Evolutionary conservation across 2,329 filamentous ascomycete species (phyloP), one percentile per base, ranked within the genome.

Genomic region (Tolypocladium pustulatum): DNA sequence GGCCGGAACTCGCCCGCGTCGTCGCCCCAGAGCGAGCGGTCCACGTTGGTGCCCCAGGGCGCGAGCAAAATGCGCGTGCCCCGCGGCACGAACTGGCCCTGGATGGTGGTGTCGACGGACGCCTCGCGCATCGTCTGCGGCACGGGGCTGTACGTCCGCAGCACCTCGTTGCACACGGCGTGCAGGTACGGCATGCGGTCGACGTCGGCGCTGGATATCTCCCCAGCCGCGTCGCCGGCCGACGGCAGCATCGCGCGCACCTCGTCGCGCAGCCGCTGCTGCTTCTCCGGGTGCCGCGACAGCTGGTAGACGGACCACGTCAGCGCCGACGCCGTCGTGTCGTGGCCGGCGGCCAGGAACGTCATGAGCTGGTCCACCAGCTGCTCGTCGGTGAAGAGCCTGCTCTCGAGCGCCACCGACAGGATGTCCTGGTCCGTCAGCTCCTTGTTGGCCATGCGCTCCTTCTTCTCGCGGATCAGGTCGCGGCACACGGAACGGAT

Each of bases 331-430:
- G 90, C 84, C 0, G 89, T 92, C 1, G 90, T 93, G 73, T 93
- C 89, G 70, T 93, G 90, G 27, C 87, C 87, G 0, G 91, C 91
- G 0, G 87, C 88, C 6, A 95, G 81, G 75, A 95, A 94, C 0
- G 90, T 95, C 89, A 95, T 94, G 69, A 94, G 82, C 73, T 96
- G 91, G 70, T 94, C 88, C 40, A 91, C 83, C n/a, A 96, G 81
- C 61, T 90, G 85, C 55, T 91, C 88, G 62, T 94, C 89, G 15
- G 75, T 81, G 72, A 95, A 94, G 7, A 79, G 84, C 54, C 88
- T 89, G 43, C 85, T 90, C 68, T 87, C 82, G 54, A 96, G 76
- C 20, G 91, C 91, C 0, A 93, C 88, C 1, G 87, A 90, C 38
- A 96, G 77, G 59, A 96, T 94, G 70, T 96, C 91, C 9, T 83